Percentiles rank a stretch among this genome's conserved stretches.
phyloP scores from a whole-genome alignment of 139 green algal species.

The Coccomyxa sp. region DNA sequence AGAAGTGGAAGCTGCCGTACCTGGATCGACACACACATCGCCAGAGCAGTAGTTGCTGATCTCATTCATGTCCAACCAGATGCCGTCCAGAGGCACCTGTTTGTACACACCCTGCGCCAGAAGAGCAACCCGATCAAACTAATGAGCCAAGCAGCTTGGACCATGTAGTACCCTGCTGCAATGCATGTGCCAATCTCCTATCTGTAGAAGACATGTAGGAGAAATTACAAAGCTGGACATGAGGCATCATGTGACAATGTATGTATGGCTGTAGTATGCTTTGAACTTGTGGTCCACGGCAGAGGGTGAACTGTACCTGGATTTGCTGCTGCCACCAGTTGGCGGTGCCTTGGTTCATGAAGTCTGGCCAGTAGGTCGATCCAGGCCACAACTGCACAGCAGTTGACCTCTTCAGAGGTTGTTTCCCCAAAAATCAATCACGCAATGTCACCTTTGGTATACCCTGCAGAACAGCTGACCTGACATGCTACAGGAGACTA shows the following conservation, averaged over 20 bases:
- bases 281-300: background rate
- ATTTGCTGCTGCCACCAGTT: constrained; percentile 30
- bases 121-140: background rate
- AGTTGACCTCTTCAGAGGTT: no score
- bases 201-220: background rate
- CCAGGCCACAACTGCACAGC: constrained; percentile 68
- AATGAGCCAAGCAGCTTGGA: background rate
- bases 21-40: constrained; percentile 2
- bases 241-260: background rate
- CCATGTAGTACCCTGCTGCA: background rate
- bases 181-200: no score
- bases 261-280: background rate
- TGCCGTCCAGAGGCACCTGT: constrained; percentile 46
- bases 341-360: constrained; percentile 29
- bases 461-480: background rate
- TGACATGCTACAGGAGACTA: no score
- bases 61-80: constrained; percentile 83
- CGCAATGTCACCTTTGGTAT: background rate
- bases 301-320: background rate
- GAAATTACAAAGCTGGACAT: background rate
- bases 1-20: background rate
- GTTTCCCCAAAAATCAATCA: background rate
- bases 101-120: constrained; percentile 5
- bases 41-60: constrained; percentile 62
- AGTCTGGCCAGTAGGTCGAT: constrained; percentile 69